These are phyloP conservation scores for Sporodiniella umbellata DNA, from an alignment of 371 early-diverging fungal species.

Conservation along the genomic window DNA sequence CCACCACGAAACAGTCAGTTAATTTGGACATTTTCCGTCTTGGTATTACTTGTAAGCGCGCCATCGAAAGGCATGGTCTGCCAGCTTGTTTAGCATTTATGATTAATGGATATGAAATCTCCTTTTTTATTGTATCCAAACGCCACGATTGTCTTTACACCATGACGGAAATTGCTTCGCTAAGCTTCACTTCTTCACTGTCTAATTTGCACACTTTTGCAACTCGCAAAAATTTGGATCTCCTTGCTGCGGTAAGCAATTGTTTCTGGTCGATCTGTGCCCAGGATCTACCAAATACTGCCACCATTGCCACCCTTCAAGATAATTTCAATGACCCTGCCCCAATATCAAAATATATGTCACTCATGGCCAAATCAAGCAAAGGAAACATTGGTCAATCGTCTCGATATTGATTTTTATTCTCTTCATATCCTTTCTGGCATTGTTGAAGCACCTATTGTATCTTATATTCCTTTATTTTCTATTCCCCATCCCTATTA, in stretches of 20 bases:
- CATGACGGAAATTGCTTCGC: constrained; percentile 9
- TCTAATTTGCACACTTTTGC: constrained; percentile 11
- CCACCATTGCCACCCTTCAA: not conserved
- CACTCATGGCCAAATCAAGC: constrained; percentile 9
- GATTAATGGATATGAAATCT: constrained; percentile 2
- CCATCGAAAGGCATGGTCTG: constrained; percentile 6
- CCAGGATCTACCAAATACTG: constrained; percentile 1
- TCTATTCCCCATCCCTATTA: not conserved
- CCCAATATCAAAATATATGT: constrained; percentile 7
- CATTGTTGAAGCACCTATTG: too few relatives aligned
- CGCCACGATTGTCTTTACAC: constrained; percentile 4
- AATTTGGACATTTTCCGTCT: constrained; percentile 9
- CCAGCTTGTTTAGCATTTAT: constrained; percentile 8
- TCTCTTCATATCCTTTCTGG: too few relatives aligned
- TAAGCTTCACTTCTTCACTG: constrained; percentile 4
- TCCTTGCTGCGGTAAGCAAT: constrained; percentile 3
- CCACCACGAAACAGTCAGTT: constrained; percentile 9
- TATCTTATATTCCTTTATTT: not conserved
- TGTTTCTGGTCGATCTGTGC: constrained; percentile 9
- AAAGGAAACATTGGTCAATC: constrained; percentile 10
- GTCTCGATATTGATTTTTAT: constrained; percentile 10
- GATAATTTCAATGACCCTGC: constrained; percentile 4
- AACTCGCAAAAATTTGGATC: constrained; percentile 8
- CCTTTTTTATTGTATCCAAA: constrained; percentile 13
- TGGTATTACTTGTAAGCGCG: constrained; percentile 8